Evolutionary conservation across 2,329 filamentous ascomycete genomes (phyloP).

Genomic region (Hymenoscyphus occultus): DNA sequence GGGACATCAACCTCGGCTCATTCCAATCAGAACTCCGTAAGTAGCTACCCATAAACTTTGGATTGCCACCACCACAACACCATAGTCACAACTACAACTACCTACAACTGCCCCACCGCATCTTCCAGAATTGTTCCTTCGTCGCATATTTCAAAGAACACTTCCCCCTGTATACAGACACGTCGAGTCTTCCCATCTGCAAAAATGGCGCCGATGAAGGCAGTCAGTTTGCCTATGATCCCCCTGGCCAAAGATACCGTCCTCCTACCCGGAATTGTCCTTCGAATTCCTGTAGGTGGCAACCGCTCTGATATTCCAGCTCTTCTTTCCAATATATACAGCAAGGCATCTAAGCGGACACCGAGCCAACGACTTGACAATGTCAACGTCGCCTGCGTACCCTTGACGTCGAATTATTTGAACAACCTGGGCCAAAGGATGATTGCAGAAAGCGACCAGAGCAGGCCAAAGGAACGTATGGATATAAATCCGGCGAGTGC

Average conservation of each 20-base stretch:
- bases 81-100: neutral
- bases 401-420: constrained; percentile 72
- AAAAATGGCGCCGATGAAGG: constrained; percentile 26
- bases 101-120: neutral
- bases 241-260: constrained; percentile 78
- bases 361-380: constrained; percentile 60
- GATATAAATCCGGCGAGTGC: constrained; percentile 57
- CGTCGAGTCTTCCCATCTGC: neutral
- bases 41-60: neutral
- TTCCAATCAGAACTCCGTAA: neutral
- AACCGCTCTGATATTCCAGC: constrained; percentile 84
- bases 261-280: constrained; percentile 79
- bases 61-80: neutral
- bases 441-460: constrained; percentile 60
- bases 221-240: constrained; percentile 64
- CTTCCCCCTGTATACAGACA: neutral
- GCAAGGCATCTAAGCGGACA: constrained; percentile 66
- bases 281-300: constrained; percentile 77
- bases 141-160: neutral
- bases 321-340: constrained; percentile 81
- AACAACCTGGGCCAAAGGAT: constrained; percentile 72
- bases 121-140: neutral
- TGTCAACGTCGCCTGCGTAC: constrained; percentile 83
- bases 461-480: constrained; percentile 26
- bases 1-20: neutral